Conservation (phyloP, 2,329 filamentous ascomycete species). For the Venturia carpophila region DNA sequence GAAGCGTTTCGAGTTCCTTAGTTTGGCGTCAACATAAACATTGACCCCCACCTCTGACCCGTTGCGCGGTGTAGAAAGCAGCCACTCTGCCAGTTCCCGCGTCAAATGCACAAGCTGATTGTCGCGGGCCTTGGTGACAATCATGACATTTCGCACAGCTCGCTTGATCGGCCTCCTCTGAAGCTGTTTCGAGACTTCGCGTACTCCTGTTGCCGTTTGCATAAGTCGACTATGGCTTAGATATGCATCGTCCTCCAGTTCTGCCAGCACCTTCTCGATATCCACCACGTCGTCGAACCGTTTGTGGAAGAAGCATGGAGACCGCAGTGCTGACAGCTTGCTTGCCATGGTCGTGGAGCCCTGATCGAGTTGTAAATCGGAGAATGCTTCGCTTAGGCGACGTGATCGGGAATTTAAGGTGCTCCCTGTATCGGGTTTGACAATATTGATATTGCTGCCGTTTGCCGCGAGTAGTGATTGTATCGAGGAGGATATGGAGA, state of each 20-base stretch:
- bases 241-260: constrained; percentile 64
- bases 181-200: constrained; percentile 91
- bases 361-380: constrained; percentile 40
- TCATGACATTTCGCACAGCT: constrained; percentile 92
- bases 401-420: constrained; percentile 43
- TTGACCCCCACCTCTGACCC: constrained; percentile 85
- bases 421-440: constrained; percentile 24
- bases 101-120: constrained; percentile 87
- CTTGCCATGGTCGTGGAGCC: constrained; percentile 37
- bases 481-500: constrained; percentile 56
- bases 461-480: constrained; percentile 46
- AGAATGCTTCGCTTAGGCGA: constrained; percentile 54
- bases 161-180: constrained; percentile 87
- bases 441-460: constrained; percentile 20
- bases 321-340: constrained; percentile 64
- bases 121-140: constrained; percentile 94
- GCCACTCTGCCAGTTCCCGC: constrained; percentile 77
- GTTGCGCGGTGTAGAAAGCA: constrained; percentile 82
- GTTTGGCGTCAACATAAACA: constrained; percentile 96
- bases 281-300: constrained; percentile 94
- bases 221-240: constrained; percentile 91
- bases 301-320: constrained; percentile 96
- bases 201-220: constrained; percentile 88
- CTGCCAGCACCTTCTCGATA: constrained; percentile 87
- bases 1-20: constrained; percentile 82